These are phyloP conservation scores for Aspergillus fumigatiaffinis DNA, from an alignment of 2,329 filamentous ascomycete genomes.

Conservation along the genomic window DNA sequence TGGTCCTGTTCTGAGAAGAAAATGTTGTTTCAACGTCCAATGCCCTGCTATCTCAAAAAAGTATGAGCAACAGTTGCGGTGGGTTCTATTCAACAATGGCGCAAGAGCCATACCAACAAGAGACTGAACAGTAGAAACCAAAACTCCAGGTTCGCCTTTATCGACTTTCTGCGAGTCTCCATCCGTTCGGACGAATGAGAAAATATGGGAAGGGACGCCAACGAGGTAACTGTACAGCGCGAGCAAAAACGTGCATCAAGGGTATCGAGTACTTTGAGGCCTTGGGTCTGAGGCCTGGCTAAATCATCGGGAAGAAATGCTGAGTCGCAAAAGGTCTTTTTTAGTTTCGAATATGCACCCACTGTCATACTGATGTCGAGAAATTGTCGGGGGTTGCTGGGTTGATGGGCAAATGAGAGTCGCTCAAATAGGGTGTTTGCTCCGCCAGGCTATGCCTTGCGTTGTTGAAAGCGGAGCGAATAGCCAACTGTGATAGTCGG, in stretches of 20 bases:
- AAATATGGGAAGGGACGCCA: background rate
- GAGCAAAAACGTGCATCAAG: slow-evolving; percentile 20
- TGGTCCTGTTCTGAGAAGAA: background rate
- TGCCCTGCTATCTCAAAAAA: background rate
- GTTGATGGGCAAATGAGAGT: slow-evolving; percentile 28
- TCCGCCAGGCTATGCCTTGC: slow-evolving; percentile 6
- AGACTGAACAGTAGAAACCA: background rate
- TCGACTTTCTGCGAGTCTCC: background rate
- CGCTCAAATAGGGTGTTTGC: slow-evolving; percentile 14
- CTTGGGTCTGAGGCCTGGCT: background rate
- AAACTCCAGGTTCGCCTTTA: background rate
- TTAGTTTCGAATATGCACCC: background rate
- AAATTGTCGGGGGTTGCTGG: slow-evolving; percentile 20
- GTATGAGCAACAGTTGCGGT: background rate
- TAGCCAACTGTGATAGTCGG: slow-evolving; percentile 8
- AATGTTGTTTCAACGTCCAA: slow-evolving; percentile 11
- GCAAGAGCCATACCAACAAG: background rate
- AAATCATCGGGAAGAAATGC: background rate
- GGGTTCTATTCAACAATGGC: background rate
- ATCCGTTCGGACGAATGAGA: background rate
- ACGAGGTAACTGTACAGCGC: slow-evolving; percentile 16
- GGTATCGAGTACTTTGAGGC: slow-evolving; percentile 22
- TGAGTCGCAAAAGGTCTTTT: background rate
- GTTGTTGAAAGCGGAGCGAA: slow-evolving; percentile 10
- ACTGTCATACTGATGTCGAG: slow-evolving; percentile 11